phyloP scores from a whole-genome alignment of 345 rosid genomes.

The Eucalyptus sp. region DNA sequence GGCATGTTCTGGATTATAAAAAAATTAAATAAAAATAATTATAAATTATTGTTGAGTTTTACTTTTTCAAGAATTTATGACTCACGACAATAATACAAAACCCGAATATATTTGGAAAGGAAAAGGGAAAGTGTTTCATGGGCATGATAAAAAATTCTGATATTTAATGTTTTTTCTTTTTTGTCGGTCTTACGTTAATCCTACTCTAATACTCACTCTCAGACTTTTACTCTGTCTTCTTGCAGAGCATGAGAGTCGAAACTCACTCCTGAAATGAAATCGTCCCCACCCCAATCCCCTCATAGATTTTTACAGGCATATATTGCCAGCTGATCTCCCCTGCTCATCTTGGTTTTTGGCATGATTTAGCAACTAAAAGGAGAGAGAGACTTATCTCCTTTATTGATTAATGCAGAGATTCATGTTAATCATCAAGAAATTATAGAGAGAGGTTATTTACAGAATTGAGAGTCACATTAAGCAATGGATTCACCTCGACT shows the following conservation, averaged over 20 bases:
- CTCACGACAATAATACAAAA: fast-evolving
- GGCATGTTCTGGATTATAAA: too few species aligned
- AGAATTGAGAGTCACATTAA: neutral
- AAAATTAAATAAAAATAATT: too few species aligned
- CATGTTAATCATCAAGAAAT: neutral
- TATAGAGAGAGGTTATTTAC: neutral
- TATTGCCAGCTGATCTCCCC: neutral
- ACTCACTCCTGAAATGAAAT: too few species aligned
- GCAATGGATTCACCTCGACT: neutral
- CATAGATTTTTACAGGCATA: neutral
- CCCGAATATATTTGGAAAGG: neutral
- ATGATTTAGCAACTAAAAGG: neutral
- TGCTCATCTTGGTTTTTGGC: neutral
- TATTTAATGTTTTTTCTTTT: neutral
- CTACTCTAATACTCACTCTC: too few species aligned
- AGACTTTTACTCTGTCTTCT: too few species aligned
- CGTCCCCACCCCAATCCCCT: too few species aligned
- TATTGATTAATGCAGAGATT: neutral
- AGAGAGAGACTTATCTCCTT: neutral
- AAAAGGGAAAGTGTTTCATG: neutral
- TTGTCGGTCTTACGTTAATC: too few species aligned
- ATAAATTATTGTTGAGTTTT: too few species aligned
- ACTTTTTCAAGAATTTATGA: too few species aligned
- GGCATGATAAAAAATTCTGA: neutral
- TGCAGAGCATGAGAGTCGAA: too few species aligned